phyloP scores from a whole-genome alignment of 805 yeast species.

The Myxozyma neotropica region DNA sequence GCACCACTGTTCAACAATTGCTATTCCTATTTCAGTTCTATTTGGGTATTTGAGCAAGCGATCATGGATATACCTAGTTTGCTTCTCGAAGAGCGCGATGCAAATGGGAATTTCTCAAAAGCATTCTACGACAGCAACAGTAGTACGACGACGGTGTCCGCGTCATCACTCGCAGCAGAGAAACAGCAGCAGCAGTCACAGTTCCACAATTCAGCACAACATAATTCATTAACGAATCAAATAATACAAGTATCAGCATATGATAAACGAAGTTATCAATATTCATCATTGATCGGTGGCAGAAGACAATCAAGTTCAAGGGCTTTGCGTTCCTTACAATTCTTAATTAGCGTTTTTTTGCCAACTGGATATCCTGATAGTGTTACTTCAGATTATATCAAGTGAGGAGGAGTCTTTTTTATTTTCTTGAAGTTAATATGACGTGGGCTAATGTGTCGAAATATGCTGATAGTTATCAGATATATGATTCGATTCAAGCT shows the following conservation, averaged over 20 bases:
- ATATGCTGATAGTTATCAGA: constrained; percentile 42
- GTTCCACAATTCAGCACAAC: background rate
- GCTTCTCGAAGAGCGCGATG: constrained; percentile 32
- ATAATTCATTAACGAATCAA: background rate
- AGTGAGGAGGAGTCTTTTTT: too few species aligned
- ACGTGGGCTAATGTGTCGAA: too few species aligned
- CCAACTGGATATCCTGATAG: constrained; percentile 46
- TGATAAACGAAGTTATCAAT: background rate
- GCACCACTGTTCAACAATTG: too few species aligned
- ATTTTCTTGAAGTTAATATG: too few species aligned
- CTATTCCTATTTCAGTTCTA: too few species aligned
- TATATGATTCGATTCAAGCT: constrained; percentile 46
- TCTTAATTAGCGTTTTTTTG: constrained; percentile 40
- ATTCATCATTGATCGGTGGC: background rate
- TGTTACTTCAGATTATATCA: constrained; percentile 41
- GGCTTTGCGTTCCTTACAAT: constrained; percentile 27
- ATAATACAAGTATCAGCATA: constrained; percentile 14
- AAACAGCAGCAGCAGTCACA: too few species aligned
- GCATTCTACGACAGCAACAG: constrained; percentile 22
- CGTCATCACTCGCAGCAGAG: too few species aligned
- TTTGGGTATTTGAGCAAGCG: too few species aligned
- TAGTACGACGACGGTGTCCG: too few species aligned
- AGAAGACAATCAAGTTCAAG: constrained; percentile 1
- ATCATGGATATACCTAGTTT: too few species aligned
- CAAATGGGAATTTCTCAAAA: constrained; percentile 23